phyloP scores from a whole-genome alignment of 2,329 filamentous ascomycete genomes.

The Talaromyces albobiverticillius region DNA sequence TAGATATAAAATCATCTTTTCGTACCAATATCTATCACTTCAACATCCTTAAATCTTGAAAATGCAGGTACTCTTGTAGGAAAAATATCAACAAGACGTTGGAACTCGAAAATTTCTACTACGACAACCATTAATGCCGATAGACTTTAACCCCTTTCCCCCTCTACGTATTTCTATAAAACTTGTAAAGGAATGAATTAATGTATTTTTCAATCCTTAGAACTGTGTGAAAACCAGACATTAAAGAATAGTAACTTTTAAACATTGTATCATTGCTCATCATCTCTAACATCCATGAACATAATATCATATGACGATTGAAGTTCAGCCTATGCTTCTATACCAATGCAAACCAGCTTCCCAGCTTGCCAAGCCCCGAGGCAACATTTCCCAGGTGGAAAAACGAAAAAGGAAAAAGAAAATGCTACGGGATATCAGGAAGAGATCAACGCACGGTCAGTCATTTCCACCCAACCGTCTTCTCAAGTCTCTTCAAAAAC shows the following conservation, averaged over 20 bases:
- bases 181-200: neutral
- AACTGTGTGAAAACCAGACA: neutral
- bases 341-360: conserved; percentile 4
- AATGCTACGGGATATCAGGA: conserved; percentile 9
- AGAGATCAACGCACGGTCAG: neutral
- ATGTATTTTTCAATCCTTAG: neutral
- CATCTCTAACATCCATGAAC: conserved; percentile 10
- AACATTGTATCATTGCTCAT: conserved; percentile 14
- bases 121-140: too few species aligned
- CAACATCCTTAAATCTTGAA: neutral
- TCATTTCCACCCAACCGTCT: neutral
- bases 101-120: neutral
- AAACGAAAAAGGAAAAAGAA: neutral
- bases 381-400: neutral
- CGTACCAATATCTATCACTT: neutral
- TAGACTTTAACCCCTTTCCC: too few species aligned
- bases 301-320: neutral
- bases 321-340: conserved; percentile 7
- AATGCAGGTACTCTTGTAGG: neutral
- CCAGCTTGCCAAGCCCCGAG: neutral
- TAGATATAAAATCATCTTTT: neutral
- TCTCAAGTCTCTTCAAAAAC: neutral
- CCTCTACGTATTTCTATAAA: too few species aligned
- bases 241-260: conserved; percentile 9
- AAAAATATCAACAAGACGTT: neutral